These are phyloP conservation scores for Porphyrellus cyaneotinctus DNA, from an alignment of 768 basidiomycete genomes.

Conservation along the genomic window DNA sequence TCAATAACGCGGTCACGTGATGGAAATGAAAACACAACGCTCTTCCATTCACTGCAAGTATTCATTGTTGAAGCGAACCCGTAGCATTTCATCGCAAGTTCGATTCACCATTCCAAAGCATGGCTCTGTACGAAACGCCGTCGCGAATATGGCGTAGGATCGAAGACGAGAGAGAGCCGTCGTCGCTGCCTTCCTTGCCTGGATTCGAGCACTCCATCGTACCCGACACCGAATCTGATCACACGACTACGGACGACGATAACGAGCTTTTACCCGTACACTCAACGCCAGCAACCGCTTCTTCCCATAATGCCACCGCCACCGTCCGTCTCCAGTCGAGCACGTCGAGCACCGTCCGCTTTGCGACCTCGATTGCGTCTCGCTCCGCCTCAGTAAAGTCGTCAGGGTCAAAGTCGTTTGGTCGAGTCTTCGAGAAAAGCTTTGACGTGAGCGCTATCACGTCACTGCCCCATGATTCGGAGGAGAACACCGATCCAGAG, in stretches of 20 bases:
- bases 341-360: slow-evolving; percentile 47
- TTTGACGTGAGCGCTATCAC: slow-evolving; percentile 61
- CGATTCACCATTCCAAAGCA: slow-evolving; percentile 15
- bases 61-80: background rate
- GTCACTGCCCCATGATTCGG: slow-evolving; percentile 41
- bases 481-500: slow-evolving; percentile 35
- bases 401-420: slow-evolving; percentile 35
- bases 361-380: slow-evolving; percentile 50
- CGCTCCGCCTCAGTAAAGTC: slow-evolving; percentile 35
- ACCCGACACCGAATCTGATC: slow-evolving; percentile 33
- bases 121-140: slow-evolving; percentile 69
- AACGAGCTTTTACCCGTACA: slow-evolving; percentile 52
- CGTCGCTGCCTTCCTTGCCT: slow-evolving; percentile 77
- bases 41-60: background rate
- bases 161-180: slow-evolving; percentile 73
- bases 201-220: slow-evolving; percentile 61
- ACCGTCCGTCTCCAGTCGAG: slow-evolving; percentile 49
- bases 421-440: slow-evolving; percentile 38
- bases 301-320: slow-evolving; percentile 47
- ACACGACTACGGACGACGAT: slow-evolving; percentile 40
- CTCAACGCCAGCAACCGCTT: slow-evolving; percentile 58
- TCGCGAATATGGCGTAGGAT: slow-evolving; percentile 84
- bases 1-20: background rate
- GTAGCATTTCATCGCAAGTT: slow-evolving; percentile 1
- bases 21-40: background rate